A percentile compares a stretch with the other conserved stretches of the same genome.
phyloP scores from a whole-genome alignment of 768 basidiomycete species.

The Agrocybe chaxingu region DNA sequence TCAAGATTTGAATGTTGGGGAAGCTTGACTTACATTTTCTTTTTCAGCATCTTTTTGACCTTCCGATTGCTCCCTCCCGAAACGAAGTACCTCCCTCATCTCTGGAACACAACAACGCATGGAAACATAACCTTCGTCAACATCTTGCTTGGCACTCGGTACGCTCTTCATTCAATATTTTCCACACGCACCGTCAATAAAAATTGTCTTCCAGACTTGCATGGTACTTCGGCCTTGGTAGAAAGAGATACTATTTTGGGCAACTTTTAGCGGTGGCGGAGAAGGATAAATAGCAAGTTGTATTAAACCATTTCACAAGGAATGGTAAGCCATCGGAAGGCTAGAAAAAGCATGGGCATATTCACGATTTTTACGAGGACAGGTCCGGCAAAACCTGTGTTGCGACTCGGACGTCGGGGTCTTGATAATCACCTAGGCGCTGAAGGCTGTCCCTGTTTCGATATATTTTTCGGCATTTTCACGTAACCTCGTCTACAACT shows the following conservation, averaged over 20 bases:
- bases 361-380: too few relatives aligned
- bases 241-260: slow-evolving; percentile 40
- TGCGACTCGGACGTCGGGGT: too few relatives aligned
- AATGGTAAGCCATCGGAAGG: too few relatives aligned
- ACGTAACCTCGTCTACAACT: too few relatives aligned
- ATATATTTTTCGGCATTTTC: too few relatives aligned
- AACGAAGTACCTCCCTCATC: slow-evolving; percentile 39
- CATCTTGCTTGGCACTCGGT: slow-evolving; percentile 56
- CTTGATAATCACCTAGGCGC: too few relatives aligned
- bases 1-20: not conserved
- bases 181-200: not conserved
- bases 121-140: slow-evolving; percentile 64
- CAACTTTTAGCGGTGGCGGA: not conserved
- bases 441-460: too few relatives aligned
- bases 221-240: slow-evolving; percentile 52
- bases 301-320: too few relatives aligned
- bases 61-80: slow-evolving; percentile 52
- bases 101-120: slow-evolving; percentile 68
- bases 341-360: too few relatives aligned
- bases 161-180: slow-evolving; percentile 10
- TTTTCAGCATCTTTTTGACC: slow-evolving; percentile 48
- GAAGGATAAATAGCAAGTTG: not conserved
- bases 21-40: not conserved
- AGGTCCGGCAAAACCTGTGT: too few relatives aligned
- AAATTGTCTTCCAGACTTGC: slow-evolving; percentile 31